Evolutionary conservation across 2,329 filamentous ascomycete genomes (phyloP).

Genomic region (Chalara sp.): DNA sequence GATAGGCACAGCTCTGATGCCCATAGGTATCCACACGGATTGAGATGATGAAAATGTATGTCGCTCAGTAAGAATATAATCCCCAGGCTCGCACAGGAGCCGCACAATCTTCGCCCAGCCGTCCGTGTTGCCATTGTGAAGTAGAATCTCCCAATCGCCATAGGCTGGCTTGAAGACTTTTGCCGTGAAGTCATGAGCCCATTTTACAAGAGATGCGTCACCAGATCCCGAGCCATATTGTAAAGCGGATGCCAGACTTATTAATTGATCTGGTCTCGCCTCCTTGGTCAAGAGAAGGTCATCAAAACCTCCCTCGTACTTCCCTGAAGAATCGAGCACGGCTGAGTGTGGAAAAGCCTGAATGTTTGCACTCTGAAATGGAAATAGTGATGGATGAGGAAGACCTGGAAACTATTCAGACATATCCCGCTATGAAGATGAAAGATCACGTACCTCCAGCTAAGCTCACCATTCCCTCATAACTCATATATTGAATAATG

Average conservation of each 20-base stretch:
- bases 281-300: neutral
- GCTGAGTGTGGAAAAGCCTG: neutral
- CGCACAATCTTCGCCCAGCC: neutral
- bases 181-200: neutral
- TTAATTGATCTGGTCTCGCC: neutral
- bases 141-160: neutral
- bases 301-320: neutral
- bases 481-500: no score
- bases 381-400: neutral
- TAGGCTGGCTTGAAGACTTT: neutral
- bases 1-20: neutral
- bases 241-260: neutral
- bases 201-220: neutral
- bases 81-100: neutral
- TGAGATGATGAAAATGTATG: neutral
- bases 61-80: neutral
- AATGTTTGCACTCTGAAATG: neutral
- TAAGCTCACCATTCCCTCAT: no score
- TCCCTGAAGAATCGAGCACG: neutral
- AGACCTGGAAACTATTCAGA: neutral
- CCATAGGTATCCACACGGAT: neutral
- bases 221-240: neutral
- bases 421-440: no score
- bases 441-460: no score
- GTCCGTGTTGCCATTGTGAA: neutral